Percentiles rank a stretch among this genome's conserved stretches.
Conservation (phyloP, 2,329 filamentous ascomycete species). For the Talaromyces verruculosus region DNA sequence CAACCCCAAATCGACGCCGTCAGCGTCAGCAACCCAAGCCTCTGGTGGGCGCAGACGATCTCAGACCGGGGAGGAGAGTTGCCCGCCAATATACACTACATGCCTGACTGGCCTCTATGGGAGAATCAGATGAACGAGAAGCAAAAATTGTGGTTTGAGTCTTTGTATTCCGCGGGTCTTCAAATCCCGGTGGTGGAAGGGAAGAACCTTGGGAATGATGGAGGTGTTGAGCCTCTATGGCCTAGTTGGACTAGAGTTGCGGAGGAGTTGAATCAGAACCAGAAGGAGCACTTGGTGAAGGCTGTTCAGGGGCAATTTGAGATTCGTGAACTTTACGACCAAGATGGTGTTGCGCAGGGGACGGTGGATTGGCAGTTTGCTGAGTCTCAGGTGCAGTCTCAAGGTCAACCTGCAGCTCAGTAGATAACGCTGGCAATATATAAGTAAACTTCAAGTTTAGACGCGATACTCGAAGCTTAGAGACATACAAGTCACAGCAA, state of each 20-base stretch:
- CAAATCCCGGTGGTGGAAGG: background rate
- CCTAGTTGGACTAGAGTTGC: background rate
- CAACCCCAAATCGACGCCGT: background rate
- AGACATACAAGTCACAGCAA: too few species aligned
- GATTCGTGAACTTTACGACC: background rate
- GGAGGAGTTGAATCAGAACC: background rate
- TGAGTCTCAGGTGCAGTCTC: background rate
- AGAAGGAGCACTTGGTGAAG: background rate
- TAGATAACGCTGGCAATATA: background rate
- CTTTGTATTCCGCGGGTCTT: background rate
- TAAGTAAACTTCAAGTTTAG: too few species aligned
- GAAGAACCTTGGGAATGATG: background rate
- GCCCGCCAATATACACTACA: background rate
- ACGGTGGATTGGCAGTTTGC: constrained; percentile 9
- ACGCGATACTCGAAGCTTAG: too few species aligned
- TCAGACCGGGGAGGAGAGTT: background rate
- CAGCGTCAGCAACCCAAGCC: background rate
- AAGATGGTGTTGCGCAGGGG: background rate
- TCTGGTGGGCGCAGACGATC: constrained; percentile 3
- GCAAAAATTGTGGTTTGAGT: background rate
- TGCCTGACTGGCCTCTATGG: background rate
- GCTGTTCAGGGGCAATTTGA: background rate
- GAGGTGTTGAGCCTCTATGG: background rate
- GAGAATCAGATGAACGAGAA: background rate
- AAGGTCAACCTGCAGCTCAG: background rate